These are phyloP conservation scores for Diutina neorugosa DNA, from an alignment of 1,139 yeast genomes.

Conservation along the genomic window DNA sequence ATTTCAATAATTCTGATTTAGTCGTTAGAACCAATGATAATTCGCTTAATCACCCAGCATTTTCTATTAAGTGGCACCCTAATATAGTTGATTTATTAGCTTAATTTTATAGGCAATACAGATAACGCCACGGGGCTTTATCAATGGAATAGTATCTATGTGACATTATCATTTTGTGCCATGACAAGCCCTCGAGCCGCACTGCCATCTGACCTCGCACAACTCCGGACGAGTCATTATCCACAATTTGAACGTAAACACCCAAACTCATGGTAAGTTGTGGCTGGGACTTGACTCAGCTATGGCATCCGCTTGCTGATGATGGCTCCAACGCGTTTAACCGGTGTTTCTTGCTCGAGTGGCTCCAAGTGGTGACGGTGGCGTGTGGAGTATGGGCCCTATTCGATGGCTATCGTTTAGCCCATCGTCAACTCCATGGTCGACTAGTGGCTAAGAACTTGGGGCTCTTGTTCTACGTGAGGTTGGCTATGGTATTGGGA, in stretches of 20 bases:
- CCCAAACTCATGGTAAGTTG: neutral
- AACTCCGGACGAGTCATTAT: neutral
- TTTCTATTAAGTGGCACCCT: too few species aligned
- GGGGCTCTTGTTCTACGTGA: neutral
- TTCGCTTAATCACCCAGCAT: too few species aligned
- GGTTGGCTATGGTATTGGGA: neutral
- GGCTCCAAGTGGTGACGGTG: neutral
- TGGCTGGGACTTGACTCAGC: neutral
- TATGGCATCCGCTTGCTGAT: neutral
- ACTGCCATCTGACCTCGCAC: neutral
- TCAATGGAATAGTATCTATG: too few species aligned
- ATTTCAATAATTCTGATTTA: too few species aligned
- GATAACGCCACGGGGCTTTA: too few species aligned
- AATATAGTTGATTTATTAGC: too few species aligned
- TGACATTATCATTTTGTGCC: too few species aligned
- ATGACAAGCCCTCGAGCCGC: too few species aligned
- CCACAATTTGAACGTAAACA: neutral
- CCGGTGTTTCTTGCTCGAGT: neutral
- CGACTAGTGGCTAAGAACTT: neutral
- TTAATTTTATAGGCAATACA: too few species aligned
- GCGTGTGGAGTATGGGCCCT: neutral
- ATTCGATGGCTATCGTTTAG: neutral
- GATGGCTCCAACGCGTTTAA: conserved; percentile 1
- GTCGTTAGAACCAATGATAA: too few species aligned
- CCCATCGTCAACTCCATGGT: neutral